Evolutionary conservation across 306 rosid species (phyloP), one percentile per base, ranked within the genome.

Genomic region (Malus orientalis): DNA sequence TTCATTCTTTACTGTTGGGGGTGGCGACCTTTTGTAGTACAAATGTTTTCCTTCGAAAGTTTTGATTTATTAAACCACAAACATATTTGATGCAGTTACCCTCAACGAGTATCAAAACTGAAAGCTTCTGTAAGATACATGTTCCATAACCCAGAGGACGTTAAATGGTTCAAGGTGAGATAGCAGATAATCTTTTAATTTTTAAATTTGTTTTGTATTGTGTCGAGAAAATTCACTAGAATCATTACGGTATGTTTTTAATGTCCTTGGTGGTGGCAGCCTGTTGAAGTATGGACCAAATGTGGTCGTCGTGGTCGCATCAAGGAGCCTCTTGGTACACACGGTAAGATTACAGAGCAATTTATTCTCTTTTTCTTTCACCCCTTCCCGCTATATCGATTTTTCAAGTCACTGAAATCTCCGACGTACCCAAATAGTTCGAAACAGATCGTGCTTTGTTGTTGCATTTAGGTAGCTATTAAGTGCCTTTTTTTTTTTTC

Each of bases 291-390:
- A 58, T 90, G 86, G 87, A 78, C 88, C 67, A 95, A 95, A 74
- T 80, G 93, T 25, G 99, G 97, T 55, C 95, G 90, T 36, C 97
- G 98, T 11, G 98, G 99, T 61, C 91, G 98, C 71, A 85, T 92
- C 45, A 95, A 92, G 86, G 99, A 95, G 79, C 92, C 99, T 60
- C 90, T 95, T 15, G 99, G 99, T 75, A 95, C 98, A 79, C 99
- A 95, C 76, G 99, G 98, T 95, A 84, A 67, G 91, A 70, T 73
- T 73, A 23, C 22, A 65, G 1, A 57, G 22, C n/a, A 51, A 65
- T 15, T 1, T 51, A 0, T 19, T 42, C 20, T 32, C 49, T 15
- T 25, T 55, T 19, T 51, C 1, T 16, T 9, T 23, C 18, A 4
- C 29, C 61, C 5, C 30, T 67, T 11, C 62, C 71, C 6, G 55